These are phyloP conservation scores for Zizania latifolia DNA, from an alignment of 176 grass and related monocot genomes.

Conservation along the genomic window DNA sequence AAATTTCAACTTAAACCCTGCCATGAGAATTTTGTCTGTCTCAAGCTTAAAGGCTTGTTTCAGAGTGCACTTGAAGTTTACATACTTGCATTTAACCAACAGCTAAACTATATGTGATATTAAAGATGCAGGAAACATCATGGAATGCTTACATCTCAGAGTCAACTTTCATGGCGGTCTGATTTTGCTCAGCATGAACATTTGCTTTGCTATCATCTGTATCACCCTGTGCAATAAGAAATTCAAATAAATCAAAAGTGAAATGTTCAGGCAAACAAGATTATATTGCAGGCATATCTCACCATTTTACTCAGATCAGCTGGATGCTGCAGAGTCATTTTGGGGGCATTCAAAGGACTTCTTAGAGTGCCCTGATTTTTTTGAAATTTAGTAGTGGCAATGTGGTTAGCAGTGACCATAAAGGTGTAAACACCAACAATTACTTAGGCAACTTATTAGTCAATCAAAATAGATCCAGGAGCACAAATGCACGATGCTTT, in stretches of 20 bases:
- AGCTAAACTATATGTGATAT: neutral
- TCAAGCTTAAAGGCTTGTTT: neutral
- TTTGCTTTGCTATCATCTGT: conserved; percentile 23
- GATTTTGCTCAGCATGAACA: conserved; percentile 23
- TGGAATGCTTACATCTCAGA: conserved; percentile 24
- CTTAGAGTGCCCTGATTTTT: conserved; percentile 54
- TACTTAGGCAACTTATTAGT: neutral
- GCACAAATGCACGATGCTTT: neutral
- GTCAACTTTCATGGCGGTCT: conserved; percentile 1
- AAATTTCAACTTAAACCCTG: neutral
- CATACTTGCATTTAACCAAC: neutral
- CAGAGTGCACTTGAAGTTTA: neutral
- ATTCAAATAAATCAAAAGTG: neutral
- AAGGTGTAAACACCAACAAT: neutral
- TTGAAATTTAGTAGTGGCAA: neutral
- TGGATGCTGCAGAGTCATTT: conserved; percentile 36
- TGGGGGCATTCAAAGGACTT: conserved; percentile 46
- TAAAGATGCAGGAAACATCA: neutral
- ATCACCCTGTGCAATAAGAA: conserved; percentile 8
- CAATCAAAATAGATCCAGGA: neutral
- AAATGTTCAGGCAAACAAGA: neutral
- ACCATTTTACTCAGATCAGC: conserved; percentile 41
- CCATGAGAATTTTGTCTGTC: neutral
- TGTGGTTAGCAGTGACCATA: conserved; percentile 10
- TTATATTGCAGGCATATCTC: neutral